Base-by-base conservation (phyloP, 192 early-diverging fungal genomes). In the Spizellomyces punctatus region DNA sequence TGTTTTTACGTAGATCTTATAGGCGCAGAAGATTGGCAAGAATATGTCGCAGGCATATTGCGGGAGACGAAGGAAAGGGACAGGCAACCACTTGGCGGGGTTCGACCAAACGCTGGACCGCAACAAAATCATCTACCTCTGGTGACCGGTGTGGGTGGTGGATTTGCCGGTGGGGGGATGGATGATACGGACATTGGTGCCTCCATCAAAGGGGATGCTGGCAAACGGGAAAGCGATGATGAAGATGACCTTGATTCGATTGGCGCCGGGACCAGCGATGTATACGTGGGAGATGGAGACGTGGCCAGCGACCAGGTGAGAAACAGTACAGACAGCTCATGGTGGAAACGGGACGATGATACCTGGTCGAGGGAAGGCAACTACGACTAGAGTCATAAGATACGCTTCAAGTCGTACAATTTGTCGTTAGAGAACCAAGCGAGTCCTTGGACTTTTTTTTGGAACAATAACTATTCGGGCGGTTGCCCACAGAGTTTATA, bases 241-340 rank as follows among this genome's bases (percentile, higher is more conserved):
- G 83, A 83, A 46, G 83, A 88, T 43, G 86, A 88, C 49, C 74
- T 77, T 5, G 79, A 79, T 56, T n/a, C 19, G 16, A 16, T 59
- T n/a, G 86, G 86, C 14, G 61, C 65, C 10, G 66, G 21, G n/a
- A 49, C 58, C 7, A 58, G 54, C 64, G 76, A 78, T 17, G 72
- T 64, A 8, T 79, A 74, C 50, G 80, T 76, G 2, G 27, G 27
- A 36, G 89, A 86, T 55, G 89, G 88, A 2, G 86, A 88, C 67
- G 86, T 87, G 46, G 82, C 82, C 36, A 83, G 83, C 69, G 89
- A 89, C 72, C 86, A 89, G 80, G 89, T 90, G 79, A 67, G 80
- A n/a, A 42, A 17, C 66, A 19, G 22, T 41, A 52, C 46, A 44
- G 17, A 63, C 8, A 46, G 10, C 43, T 22, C 22, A 36, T 63